Evolutionary conservation across 2,329 filamentous ascomycete genomes (phyloP).

Genomic region (Aspergillus nomiae): DNA sequence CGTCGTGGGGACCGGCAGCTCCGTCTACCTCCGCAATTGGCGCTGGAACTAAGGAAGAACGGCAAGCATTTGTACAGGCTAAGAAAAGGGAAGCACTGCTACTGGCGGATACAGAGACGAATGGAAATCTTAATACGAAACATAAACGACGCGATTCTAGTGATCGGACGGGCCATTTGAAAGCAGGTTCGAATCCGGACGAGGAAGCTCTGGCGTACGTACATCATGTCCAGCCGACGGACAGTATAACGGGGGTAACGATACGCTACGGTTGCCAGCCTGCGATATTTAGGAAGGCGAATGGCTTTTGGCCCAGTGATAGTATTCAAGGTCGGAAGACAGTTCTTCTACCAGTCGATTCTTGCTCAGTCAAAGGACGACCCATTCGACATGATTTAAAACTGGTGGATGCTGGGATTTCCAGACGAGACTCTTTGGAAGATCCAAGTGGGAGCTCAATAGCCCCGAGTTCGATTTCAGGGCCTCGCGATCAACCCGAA

Average conservation of each 20-base stretch:
- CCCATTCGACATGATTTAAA: conserved; percentile 42
- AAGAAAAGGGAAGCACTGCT: conserved; percentile 51
- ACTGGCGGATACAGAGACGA: conserved; percentile 44
- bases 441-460: conserved; percentile 39
- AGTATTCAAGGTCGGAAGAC: conserved; percentile 81
- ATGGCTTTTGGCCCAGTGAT: conserved; percentile 93
- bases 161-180: conserved; percentile 33
- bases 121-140: conserved; percentile 36
- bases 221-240: conserved; percentile 77
- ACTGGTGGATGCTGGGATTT: conserved; percentile 26
- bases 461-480: conserved; percentile 21
- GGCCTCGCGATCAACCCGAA: conserved; percentile 7
- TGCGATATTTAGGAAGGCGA: conserved; percentile 80
- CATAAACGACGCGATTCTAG: conserved; percentile 51
- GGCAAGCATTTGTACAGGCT: conserved; percentile 48
- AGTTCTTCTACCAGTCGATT: conserved; percentile 83
- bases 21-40: conserved; percentile 34
- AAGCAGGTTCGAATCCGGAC: conserved; percentile 54
- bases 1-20: conserved; percentile 47
- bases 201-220: conserved; percentile 85
- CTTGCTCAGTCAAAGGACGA: conserved; percentile 79
- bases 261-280: conserved; percentile 87
- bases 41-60: conserved; percentile 46
- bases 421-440: conserved; percentile 26
- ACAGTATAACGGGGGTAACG: conserved; percentile 89